phyloP scores from a whole-genome alignment of 2,329 filamentous ascomycete genomes.

The Talaromyces sp. region DNA sequence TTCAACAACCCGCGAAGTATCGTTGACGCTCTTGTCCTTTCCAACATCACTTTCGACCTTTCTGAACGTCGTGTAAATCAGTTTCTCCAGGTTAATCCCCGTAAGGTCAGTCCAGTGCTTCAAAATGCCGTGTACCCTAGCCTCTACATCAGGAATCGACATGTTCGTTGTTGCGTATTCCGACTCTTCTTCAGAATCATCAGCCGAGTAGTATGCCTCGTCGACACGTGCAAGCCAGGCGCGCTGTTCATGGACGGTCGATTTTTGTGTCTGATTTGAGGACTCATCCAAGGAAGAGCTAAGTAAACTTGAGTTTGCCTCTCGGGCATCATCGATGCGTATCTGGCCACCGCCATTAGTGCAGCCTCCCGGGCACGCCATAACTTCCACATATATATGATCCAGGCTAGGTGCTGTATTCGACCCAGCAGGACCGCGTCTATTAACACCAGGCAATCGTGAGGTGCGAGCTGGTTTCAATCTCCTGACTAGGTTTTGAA shows the following conservation, averaged over 20 bases:
- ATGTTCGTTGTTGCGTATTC: slow-evolving; percentile 24
- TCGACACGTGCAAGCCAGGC: slow-evolving; percentile 78
- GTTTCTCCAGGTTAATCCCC: slow-evolving; percentile 63
- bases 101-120: slow-evolving; percentile 72
- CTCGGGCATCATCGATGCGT: slow-evolving; percentile 71
- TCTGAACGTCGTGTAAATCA: slow-evolving; percentile 83
- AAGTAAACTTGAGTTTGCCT: slow-evolving; percentile 17
- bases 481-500: slow-evolving; percentile 92
- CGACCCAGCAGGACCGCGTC: slow-evolving; percentile 24
- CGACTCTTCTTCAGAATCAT: slow-evolving; percentile 43
- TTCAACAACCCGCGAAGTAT: slow-evolving; percentile 79
- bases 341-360: slow-evolving; percentile 97
- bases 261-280: slow-evolving; percentile 43
- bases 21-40: slow-evolving; percentile 56
- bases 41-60: slow-evolving; percentile 94
- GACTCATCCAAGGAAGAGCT: slow-evolving; percentile 18
- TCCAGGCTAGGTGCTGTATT: slow-evolving; percentile 47
- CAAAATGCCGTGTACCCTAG: slow-evolving; percentile 59
- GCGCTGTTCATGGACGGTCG: slow-evolving; percentile 75
- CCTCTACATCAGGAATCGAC: slow-evolving; percentile 23
- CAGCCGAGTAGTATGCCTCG: slow-evolving; percentile 81
- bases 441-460: slow-evolving; percentile 63
- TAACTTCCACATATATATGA: slow-evolving; percentile 94
- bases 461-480: slow-evolving; percentile 76
- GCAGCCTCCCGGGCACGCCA: slow-evolving; percentile 98